Evolutionary conservation across 2,329 filamentous ascomycete species (phyloP).

Genomic region (Trichophyton rubrum): DNA sequence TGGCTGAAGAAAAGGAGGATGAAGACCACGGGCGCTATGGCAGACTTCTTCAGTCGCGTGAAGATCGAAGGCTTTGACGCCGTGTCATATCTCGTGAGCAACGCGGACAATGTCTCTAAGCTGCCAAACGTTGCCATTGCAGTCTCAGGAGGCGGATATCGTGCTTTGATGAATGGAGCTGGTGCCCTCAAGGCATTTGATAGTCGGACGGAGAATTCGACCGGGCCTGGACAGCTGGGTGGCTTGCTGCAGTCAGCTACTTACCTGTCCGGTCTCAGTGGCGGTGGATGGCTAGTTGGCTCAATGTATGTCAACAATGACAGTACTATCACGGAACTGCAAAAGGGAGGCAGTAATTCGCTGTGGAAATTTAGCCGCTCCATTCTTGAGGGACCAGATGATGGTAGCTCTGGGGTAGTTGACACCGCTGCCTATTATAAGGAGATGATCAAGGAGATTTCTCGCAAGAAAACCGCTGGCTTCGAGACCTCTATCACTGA

Average conservation of each 20-base stretch:
- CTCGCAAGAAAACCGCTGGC: constrained; percentile 49
- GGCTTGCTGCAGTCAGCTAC: constrained; percentile 70
- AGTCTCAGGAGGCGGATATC: constrained; percentile 71
- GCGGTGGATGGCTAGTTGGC: constrained; percentile 75
- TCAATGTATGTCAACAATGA: constrained; percentile 70
- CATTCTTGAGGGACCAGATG: constrained; percentile 48
- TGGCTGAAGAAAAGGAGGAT: constrained; percentile 64
- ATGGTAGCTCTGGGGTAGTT: constrained; percentile 40
- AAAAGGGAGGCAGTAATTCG: constrained; percentile 32
- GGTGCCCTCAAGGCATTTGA: constrained; percentile 72
- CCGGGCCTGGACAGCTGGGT: constrained; percentile 54
- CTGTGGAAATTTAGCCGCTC: constrained; percentile 53
- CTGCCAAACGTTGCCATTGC: constrained; percentile 63
- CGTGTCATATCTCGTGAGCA: constrained; percentile 53
- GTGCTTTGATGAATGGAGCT: constrained; percentile 73
- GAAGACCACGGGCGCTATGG: constrained; percentile 64
- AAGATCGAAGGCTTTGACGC: constrained; percentile 70
- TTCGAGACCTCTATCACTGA: constrained; percentile 68
- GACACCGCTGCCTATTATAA: constrained; percentile 50
- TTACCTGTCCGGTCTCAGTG: constrained; percentile 68
- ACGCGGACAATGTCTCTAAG: constrained; percentile 43
- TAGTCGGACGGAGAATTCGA: constrained; percentile 52
- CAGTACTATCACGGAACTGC: constrained; percentile 50
- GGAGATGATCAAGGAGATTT: constrained; percentile 46
- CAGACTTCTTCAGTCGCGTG: constrained; percentile 56